phyloP scores from a whole-genome alignment of 2,329 filamentous ascomycete genomes.

The Epichloe gansuensis region DNA sequence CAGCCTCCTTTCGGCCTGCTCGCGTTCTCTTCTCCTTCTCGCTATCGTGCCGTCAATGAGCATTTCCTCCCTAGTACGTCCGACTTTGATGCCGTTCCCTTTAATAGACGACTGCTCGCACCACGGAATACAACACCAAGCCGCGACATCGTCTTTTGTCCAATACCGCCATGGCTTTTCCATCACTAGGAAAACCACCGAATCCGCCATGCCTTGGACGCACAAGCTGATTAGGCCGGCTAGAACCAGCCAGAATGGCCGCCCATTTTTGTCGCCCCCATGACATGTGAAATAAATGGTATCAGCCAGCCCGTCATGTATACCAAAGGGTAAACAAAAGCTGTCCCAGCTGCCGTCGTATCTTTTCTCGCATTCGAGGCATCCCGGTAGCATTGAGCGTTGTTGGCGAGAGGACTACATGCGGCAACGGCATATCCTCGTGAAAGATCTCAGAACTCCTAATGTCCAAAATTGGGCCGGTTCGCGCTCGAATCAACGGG shows the following conservation, averaged over 20 bases:
- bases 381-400: constrained; percentile 17
- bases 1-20: constrained; percentile 26
- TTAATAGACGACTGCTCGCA: constrained; percentile 1
- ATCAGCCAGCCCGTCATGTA: constrained; percentile 63
- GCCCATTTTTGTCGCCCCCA: constrained; percentile 20
- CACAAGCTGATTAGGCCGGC: constrained; percentile 46
- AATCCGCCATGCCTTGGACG: constrained; percentile 56
- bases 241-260: constrained; percentile 45
- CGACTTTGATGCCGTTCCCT: constrained; percentile 16
- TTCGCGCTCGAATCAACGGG: not conserved
- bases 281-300: constrained; percentile 54
- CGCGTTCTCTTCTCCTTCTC: constrained; percentile 34
- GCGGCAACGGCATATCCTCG: constrained; percentile 8
- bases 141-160: constrained; percentile 5
- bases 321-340: constrained; percentile 63
- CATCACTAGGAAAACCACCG: constrained; percentile 52
- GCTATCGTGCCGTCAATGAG: constrained; percentile 36
- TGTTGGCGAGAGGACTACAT: constrained; percentile 9
- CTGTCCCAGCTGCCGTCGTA: constrained; percentile 55
- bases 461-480: not conserved
- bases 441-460: constrained; percentile 1
- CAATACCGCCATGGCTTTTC: constrained; percentile 54
- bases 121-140: not conserved
- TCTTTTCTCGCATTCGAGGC: constrained; percentile 36
- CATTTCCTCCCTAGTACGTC: constrained; percentile 41